Conservation (phyloP, 805 yeast genomes). For the Maudiozyma barnettii region DNA sequence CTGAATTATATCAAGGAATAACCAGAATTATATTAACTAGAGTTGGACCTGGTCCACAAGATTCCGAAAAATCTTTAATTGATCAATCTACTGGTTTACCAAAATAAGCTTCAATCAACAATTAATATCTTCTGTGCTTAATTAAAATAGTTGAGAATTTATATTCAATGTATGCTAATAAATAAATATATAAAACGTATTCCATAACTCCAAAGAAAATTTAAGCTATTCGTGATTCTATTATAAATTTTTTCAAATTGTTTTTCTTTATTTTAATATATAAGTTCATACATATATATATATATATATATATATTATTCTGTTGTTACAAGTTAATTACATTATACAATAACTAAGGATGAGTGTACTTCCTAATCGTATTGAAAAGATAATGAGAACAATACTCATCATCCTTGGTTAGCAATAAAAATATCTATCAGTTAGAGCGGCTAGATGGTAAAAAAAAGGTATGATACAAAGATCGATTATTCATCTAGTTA, state of each 20-base stretch:
- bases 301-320: background rate
- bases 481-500: background rate
- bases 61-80: conserved; percentile 45
- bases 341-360: background rate
- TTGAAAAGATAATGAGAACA: background rate
- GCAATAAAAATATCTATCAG: background rate
- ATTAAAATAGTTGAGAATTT: background rate
- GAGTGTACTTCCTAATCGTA: background rate
- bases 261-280: no score
- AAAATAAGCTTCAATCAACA: conserved; percentile 19
- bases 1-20: conserved; percentile 57
- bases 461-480: background rate
- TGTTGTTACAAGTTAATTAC: background rate
- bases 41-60: conserved; percentile 83
- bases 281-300: background rate
- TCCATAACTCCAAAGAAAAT: no score
- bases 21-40: conserved; percentile 74
- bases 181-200: background rate
- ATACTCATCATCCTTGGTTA: background rate
- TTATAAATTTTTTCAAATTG: no score
- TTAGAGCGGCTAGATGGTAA: background rate
- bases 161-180: background rate
- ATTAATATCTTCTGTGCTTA: background rate
- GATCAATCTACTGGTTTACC: conserved; percentile 54
- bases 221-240: no score